Conservation (phyloP, 257 asterid species). For the Cynanchum wilfordii region DNA sequence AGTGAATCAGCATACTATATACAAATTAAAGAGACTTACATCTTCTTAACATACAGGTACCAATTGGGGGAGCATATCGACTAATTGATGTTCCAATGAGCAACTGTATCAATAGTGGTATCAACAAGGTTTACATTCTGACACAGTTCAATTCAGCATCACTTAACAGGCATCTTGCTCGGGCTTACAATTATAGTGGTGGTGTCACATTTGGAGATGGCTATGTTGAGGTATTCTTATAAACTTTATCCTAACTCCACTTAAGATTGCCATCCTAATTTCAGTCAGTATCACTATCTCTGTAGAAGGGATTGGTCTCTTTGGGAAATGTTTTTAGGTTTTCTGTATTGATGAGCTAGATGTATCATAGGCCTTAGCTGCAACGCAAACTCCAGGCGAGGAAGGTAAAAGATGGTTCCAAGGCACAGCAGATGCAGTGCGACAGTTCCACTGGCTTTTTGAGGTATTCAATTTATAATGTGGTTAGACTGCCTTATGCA, state of each 20-base stretch:
- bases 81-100: constrained; percentile 98
- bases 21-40: neutral
- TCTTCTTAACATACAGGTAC: constrained; percentile 50
- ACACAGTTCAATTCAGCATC: constrained; percentile 98
- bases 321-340: neutral
- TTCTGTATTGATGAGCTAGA: neutral
- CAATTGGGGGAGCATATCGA: constrained; percentile 95
- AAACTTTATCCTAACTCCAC: neutral
- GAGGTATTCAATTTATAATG: constrained; percentile 50
- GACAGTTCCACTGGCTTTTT: constrained; percentile 97
- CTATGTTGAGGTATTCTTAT: constrained; percentile 62
- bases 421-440: constrained; percentile 96
- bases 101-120: constrained; percentile 93
- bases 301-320: neutral
- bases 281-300: neutral
- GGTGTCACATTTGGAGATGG: constrained; percentile 91
- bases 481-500: neutral
- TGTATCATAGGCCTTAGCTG: constrained; percentile 71
- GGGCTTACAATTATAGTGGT: constrained; percentile 73
- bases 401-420: constrained; percentile 91
- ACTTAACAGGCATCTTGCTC: constrained; percentile 85
- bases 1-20: neutral
- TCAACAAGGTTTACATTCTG: constrained; percentile 90
- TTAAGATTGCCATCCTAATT: neutral
- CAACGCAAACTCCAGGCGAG: constrained; percentile 96